A percentile compares a stretch with the other conserved stretches of the same genome.
Evolutionary conservation across 768 basidiomycete genomes (phyloP).

Genomic region (Boletellus ananiceps): DNA sequence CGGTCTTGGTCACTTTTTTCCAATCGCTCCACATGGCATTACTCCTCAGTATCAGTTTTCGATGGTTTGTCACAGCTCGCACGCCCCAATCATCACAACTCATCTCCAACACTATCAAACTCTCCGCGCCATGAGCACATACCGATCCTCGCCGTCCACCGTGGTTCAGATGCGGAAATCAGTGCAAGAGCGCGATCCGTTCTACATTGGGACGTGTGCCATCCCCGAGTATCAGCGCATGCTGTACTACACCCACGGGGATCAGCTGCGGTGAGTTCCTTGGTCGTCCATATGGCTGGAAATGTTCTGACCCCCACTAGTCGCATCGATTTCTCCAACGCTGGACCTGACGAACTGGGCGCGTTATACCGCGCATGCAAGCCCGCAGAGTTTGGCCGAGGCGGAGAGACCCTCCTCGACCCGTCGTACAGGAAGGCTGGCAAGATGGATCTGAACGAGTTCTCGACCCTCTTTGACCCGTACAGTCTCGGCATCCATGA

Average conservation of each 20-base stretch:
- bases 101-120: no score
- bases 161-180: no score
- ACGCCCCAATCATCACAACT: no score
- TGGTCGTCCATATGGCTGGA: no score
- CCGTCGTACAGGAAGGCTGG: slow-evolving; percentile 44
- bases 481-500: slow-evolving; percentile 25
- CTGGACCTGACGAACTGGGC: slow-evolving; percentile 1
- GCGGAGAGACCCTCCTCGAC: slow-evolving; percentile 37
- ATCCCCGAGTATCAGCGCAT: background rate
- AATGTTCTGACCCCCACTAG: background rate
- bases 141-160: no score
- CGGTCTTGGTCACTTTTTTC: no score
- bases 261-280: background rate
- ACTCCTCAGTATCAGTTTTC: no score
- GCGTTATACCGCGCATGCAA: slow-evolving; percentile 33
- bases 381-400: slow-evolving; percentile 38
- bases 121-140: no score
- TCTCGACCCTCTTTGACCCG: slow-evolving; percentile 34
- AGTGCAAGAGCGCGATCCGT: background rate
- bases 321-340: background rate
- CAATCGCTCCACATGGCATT: no score
- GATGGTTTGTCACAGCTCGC: no score
- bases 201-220: background rate
- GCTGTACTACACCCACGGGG: background rate
- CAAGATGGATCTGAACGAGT: slow-evolving; percentile 37